Evolutionary conservation across 176 grass and related monocot genomes (phyloP).

Genomic region (Aegilops sharonensis): DNA sequence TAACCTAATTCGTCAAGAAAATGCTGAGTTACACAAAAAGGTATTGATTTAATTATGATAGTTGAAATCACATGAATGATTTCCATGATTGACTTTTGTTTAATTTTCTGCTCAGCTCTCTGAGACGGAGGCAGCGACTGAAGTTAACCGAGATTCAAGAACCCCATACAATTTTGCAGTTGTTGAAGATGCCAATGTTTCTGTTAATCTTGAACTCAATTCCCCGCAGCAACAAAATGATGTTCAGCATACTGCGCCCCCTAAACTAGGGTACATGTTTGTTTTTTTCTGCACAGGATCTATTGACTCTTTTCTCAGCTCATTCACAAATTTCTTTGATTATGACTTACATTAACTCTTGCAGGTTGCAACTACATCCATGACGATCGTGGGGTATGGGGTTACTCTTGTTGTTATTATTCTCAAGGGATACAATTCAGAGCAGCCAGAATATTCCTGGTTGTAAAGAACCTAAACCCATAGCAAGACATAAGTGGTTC

Average conservation of each 20-base stretch:
- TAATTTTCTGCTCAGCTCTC: constrained; percentile 39
- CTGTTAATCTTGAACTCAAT: constrained; percentile 63
- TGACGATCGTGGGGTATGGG: constrained; percentile 12
- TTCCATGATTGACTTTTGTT: neutral
- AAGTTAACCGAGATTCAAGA: constrained; percentile 36
- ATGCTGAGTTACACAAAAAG: constrained; percentile 66
- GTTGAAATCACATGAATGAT: neutral
- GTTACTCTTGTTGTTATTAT: constrained; percentile 4
- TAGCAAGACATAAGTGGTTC: constrained; percentile 14
- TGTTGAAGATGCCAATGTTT: constrained; percentile 41
- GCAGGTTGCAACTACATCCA: constrained; percentile 51
- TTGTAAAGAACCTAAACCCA: constrained; percentile 9
- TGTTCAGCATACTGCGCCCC: constrained; percentile 25
- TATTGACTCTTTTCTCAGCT: constrained; percentile 13
- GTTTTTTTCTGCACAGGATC: neutral
- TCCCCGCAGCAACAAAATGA: constrained; percentile 38
- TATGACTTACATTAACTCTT: constrained; percentile 17
- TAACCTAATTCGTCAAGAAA: constrained; percentile 67
- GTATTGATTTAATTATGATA: constrained; percentile 34
- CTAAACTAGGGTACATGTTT: constrained; percentile 73
- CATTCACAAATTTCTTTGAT: neutral
- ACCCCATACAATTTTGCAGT: constrained; percentile 53
- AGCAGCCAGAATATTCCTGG: constrained; percentile 22
- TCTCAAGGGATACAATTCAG: neutral
- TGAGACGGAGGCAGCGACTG: constrained; percentile 43